Percentiles rank a stretch among this genome's conserved stretches.
Evolutionary conservation across 2,329 filamentous ascomycete genomes (phyloP).

Genomic region (Falciphora oryzae): DNA sequence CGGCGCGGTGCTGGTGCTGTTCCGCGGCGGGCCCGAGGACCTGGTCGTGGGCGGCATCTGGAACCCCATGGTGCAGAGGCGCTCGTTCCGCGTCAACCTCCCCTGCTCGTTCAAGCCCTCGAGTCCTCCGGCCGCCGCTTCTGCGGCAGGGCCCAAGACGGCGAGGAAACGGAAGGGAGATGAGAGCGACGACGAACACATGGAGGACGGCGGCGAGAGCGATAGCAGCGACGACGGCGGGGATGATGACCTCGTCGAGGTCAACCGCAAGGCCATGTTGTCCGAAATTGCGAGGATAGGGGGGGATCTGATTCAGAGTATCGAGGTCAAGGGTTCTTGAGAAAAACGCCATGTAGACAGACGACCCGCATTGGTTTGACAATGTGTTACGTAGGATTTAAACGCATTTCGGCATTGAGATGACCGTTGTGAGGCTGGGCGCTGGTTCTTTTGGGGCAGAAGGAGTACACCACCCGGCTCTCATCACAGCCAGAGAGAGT

Average conservation of each 20-base stretch:
- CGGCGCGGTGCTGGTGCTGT: conserved; percentile 68
- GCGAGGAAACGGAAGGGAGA: conserved; percentile 14
- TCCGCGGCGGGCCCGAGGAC: conserved; percentile 57
- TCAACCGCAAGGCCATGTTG: conserved; percentile 64
- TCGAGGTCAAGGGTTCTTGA: conserved; percentile 44
- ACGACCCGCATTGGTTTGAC: not conserved
- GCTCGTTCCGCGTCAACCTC: conserved; percentile 66
- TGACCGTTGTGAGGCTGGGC: too few relatives aligned
- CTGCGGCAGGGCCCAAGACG: conserved; percentile 11
- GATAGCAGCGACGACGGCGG: conserved; percentile 19
- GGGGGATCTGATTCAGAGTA: conserved; percentile 60
- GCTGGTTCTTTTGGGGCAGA: too few relatives aligned
- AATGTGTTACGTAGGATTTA: too few relatives aligned
- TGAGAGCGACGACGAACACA: not conserved
- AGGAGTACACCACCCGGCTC: too few relatives aligned
- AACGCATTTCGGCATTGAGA: too few relatives aligned
- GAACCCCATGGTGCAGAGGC: conserved; percentile 47
- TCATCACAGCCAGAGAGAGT: not conserved
- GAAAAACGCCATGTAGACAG: not conserved
- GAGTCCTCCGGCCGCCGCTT: conserved; percentile 9
- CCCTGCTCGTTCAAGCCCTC: conserved; percentile 60
- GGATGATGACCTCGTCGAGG: conserved; percentile 40
- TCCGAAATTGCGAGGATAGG: conserved; percentile 67
- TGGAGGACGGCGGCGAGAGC: conserved; percentile 26
- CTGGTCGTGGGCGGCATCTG: conserved; percentile 51